Conservation (phyloP, 345 rosid species). For the Excoecaria agallocha region DNA sequence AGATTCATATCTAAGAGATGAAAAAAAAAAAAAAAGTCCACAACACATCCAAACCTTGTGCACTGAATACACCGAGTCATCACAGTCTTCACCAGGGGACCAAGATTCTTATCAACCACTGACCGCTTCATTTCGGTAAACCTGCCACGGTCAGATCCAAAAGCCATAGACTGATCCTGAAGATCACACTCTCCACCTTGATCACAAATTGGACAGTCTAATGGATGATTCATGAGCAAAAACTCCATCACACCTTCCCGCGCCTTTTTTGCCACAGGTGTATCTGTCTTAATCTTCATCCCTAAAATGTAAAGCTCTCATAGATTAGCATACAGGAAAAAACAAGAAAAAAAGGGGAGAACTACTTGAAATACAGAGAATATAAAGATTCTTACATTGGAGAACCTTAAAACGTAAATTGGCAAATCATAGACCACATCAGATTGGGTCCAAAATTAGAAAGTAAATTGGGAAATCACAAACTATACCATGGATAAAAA, state of each 20-base stretch:
- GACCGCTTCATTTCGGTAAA: constrained; percentile 96
- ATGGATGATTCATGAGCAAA: constrained; percentile 91
- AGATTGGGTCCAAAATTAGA: background rate
- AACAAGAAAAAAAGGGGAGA: no score
- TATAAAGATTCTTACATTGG: background rate
- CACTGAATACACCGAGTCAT: constrained; percentile 99
- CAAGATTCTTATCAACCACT: constrained; percentile 96
- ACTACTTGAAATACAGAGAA: background rate
- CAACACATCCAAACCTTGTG: constrained; percentile 56
- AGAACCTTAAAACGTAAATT: background rate
- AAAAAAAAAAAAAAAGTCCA: background rate
- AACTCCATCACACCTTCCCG: constrained; percentile 99
- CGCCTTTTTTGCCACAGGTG: constrained; percentile 94
- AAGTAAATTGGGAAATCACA: background rate
- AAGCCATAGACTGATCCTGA: constrained; percentile 99
- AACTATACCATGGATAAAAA: background rate
- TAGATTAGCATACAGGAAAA: background rate
- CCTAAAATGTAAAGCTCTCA: constrained; percentile 42
- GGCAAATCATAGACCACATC: background rate
- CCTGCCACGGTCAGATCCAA: constrained; percentile 97
- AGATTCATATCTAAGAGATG: background rate
- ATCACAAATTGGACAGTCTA: constrained; percentile 97
- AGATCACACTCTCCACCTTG: constrained; percentile 99
- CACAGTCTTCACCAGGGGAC: constrained; percentile 97
- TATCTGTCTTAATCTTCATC: constrained; percentile 97